phyloP scores from a whole-genome alignment of 2,329 filamentous ascomycete genomes.

The Pyricularia grisea region DNA sequence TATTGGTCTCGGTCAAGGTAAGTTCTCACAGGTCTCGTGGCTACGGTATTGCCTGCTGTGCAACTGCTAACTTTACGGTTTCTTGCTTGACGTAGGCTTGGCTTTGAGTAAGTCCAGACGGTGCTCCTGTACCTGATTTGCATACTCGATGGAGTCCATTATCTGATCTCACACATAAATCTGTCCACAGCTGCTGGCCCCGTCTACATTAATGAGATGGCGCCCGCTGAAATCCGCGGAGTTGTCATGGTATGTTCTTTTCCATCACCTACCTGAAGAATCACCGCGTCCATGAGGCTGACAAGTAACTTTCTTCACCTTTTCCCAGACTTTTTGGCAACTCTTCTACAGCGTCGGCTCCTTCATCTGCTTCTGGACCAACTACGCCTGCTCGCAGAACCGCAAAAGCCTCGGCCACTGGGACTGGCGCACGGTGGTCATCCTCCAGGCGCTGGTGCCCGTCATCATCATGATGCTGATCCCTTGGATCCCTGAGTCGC shows the following conservation, averaged over 20 bases:
- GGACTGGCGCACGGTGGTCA: constrained; percentile 66
- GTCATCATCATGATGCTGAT: constrained; percentile 50
- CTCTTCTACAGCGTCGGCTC: constrained; percentile 57
- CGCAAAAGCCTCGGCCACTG: constrained; percentile 50
- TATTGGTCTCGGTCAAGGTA: constrained; percentile 60
- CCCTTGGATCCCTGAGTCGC: constrained; percentile 58
- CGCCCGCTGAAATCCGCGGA: constrained; percentile 54
- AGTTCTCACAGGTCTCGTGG: not conserved
- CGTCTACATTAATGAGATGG: constrained; percentile 62
- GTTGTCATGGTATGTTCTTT: constrained; percentile 47
- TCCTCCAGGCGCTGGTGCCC: constrained; percentile 64
- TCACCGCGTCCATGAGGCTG: not conserved
- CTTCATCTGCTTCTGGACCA: constrained; percentile 58
- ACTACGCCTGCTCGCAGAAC: constrained; percentile 51
- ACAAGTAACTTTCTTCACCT: not conserved
- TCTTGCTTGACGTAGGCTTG: constrained; percentile 22
- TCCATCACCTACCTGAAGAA: too few relatives aligned
- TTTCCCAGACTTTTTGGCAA: constrained; percentile 45
- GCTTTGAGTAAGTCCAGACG: constrained; percentile 24
- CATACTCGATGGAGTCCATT: not conserved
- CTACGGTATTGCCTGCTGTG: not conserved
- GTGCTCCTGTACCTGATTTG: too few relatives aligned
- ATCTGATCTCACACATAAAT: not conserved
- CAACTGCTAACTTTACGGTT: not conserved
- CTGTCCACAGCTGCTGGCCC: constrained; percentile 46